These are phyloP conservation scores for Crotalaria pallida DNA, from an alignment of 306 rosid genomes.

Conservation along the genomic window DNA sequence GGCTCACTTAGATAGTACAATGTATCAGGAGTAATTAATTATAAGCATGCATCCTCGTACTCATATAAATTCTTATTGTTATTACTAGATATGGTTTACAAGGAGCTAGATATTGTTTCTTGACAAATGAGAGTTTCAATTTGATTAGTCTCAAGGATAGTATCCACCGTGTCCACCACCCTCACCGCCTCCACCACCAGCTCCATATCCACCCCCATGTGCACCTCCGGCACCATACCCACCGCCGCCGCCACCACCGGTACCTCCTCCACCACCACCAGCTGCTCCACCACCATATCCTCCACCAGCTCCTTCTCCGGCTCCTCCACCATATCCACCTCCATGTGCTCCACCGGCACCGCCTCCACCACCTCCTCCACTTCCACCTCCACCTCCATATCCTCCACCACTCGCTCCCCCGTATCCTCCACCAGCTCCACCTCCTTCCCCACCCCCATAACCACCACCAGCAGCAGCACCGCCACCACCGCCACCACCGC, in stretches of 20 bases:
- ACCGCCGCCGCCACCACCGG: constrained; percentile 14
- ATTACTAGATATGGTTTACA: not conserved
- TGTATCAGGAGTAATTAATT: not conserved
- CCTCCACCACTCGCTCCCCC: constrained; percentile 35
- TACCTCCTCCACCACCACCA: constrained; percentile 18
- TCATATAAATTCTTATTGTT: constrained; percentile 19
- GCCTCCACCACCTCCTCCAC: constrained; percentile 26
- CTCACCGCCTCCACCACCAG: constrained; percentile 29
- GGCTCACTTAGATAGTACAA: not conserved
- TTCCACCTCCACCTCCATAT: not conserved
- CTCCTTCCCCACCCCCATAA: constrained; percentile 20
- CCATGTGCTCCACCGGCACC: constrained; percentile 38
- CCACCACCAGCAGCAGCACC: constrained; percentile 28
- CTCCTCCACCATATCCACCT: constrained; percentile 33
- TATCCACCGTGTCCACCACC: constrained; percentile 50
- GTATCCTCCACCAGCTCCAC: constrained; percentile 26
- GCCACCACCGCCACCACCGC: not conserved
- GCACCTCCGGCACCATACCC: constrained; percentile 1
- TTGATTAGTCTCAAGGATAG: constrained; percentile 21
- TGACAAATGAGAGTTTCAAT: not conserved
- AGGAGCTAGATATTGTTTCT: not conserved
- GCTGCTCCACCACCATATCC: constrained; percentile 32
- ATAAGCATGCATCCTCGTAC: constrained; percentile 17
- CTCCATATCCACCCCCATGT: constrained; percentile 23
- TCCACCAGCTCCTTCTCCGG: constrained; percentile 20